These are phyloP conservation scores for Fragaria ananassa DNA, from an alignment of 306 rosid genomes.

Conservation along the genomic window DNA sequence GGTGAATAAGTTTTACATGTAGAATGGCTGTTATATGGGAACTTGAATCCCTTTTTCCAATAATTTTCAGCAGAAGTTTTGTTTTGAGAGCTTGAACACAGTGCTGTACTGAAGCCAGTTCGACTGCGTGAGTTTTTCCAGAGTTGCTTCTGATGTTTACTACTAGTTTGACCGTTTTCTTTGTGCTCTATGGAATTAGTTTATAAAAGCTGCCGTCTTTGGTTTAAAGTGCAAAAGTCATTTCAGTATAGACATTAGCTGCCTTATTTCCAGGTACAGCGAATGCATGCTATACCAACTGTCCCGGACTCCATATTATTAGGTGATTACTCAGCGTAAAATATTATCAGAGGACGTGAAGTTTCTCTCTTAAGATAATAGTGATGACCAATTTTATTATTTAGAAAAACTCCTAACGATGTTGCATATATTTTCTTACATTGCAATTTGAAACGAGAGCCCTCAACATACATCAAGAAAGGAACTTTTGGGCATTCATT, in stretches of 20 bases:
- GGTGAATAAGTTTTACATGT: slow-evolving; percentile 43
- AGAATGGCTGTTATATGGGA: slow-evolving; percentile 30
- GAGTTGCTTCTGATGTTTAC: not conserved
- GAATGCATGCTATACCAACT: no score
- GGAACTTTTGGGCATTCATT: no score
- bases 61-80: slow-evolving; percentile 47
- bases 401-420: no score
- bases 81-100: slow-evolving; percentile 34
- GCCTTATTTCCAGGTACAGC: no score
- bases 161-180: not conserved
- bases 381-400: no score
- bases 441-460: no score
- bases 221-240: not conserved
- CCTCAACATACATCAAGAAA: no score
- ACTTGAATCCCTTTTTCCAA: slow-evolving; percentile 28
- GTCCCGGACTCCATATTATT: no score
- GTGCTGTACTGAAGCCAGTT: slow-evolving; percentile 25
- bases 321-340: no score
- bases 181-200: not conserved
- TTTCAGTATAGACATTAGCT: not conserved
- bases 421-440: no score
- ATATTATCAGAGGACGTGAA: no score
- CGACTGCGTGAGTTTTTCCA: slow-evolving; percentile 11
- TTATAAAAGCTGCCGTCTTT: not conserved
- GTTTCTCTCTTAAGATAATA: no score